A percentile compares a stretch with the other conserved stretches of the same genome.
phyloP scores from a whole-genome alignment of 1,139 yeast genomes.

The Geotrichum fermentans region DNA sequence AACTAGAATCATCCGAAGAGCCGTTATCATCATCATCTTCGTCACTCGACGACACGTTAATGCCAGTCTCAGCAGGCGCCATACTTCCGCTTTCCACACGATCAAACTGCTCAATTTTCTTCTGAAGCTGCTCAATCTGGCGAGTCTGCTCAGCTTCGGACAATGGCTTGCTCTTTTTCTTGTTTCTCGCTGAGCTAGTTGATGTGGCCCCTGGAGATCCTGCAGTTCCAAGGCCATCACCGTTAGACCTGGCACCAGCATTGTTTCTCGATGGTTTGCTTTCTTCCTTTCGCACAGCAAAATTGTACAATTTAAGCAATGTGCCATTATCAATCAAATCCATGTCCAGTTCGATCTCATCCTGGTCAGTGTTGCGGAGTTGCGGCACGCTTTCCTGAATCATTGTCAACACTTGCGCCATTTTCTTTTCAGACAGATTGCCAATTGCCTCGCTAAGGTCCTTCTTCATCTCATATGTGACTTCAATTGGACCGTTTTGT shows the following conservation, averaged over 20 bases:
- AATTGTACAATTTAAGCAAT: constrained; percentile 74
- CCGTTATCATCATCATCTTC: constrained; percentile 27
- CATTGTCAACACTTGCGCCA: constrained; percentile 77
- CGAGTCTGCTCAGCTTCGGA: constrained; percentile 67
- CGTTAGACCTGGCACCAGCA: constrained; percentile 26
- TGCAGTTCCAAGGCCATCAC: constrained; percentile 21
- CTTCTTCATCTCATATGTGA: constrained; percentile 92
- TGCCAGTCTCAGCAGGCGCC: constrained; percentile 14
- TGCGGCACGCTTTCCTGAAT: constrained; percentile 87
- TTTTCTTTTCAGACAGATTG: constrained; percentile 65
- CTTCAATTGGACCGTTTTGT: constrained; percentile 27
- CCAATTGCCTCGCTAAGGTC: constrained; percentile 84
- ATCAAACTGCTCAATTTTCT: constrained; percentile 75
- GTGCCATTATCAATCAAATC: constrained; percentile 87
- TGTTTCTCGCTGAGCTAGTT: constrained; percentile 26
- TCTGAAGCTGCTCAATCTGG: constrained; percentile 78
- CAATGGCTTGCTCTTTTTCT: constrained; percentile 50
- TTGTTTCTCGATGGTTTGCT: constrained; percentile 29
- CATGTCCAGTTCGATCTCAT: constrained; percentile 92
- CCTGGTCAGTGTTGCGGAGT: constrained; percentile 62
- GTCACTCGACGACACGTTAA: constrained; percentile 26
- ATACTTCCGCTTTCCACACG: constrained; percentile 31
- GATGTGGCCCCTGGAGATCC: constrained; percentile 70
- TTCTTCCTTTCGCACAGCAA: constrained; percentile 56
- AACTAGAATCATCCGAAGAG: constrained; percentile 22